Evolutionary conservation across 257 asterid species (phyloP).

Genomic region (Gynochthodes officinalis): DNA sequence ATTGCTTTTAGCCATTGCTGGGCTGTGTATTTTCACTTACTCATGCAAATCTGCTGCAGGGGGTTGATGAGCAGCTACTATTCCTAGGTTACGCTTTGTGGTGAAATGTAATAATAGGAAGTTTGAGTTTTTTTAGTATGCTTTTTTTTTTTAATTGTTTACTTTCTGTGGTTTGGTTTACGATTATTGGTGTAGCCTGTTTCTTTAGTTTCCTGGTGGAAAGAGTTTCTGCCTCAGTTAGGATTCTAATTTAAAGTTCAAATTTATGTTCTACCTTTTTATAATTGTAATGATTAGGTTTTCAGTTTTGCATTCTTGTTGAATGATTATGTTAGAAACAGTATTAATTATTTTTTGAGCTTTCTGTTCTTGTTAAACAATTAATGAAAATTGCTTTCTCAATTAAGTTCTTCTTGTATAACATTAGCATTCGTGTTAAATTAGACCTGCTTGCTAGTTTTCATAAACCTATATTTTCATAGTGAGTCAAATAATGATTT

Average conservation of each 20-base stretch:
- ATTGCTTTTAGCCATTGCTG: background rate
- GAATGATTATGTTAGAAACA: background rate
- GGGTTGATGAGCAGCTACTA: background rate
- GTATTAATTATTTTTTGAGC: background rate
- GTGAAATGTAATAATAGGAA: background rate
- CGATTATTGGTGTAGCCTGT: background rate
- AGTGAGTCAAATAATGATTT: background rate
- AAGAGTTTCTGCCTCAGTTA: background rate
- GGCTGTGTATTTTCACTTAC: background rate
- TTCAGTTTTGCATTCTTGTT: background rate
- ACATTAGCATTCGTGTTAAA: background rate
- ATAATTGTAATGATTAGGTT: background rate
- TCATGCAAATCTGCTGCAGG: background rate
- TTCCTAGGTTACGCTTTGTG: background rate
- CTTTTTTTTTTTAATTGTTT: no score
- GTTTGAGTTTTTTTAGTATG: no score
- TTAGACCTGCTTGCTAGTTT: background rate
- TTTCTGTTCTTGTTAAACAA: background rate
- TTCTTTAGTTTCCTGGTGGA: background rate
- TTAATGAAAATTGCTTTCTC: background rate
- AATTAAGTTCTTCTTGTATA: background rate
- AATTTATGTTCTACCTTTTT: no score
- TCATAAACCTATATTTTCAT: background rate
- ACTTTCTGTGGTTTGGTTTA: background rate
- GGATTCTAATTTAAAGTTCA: background rate